These are phyloP conservation scores for Monosporozyma solicola DNA, from an alignment of 805 yeast species.

Conservation along the genomic window DNA sequence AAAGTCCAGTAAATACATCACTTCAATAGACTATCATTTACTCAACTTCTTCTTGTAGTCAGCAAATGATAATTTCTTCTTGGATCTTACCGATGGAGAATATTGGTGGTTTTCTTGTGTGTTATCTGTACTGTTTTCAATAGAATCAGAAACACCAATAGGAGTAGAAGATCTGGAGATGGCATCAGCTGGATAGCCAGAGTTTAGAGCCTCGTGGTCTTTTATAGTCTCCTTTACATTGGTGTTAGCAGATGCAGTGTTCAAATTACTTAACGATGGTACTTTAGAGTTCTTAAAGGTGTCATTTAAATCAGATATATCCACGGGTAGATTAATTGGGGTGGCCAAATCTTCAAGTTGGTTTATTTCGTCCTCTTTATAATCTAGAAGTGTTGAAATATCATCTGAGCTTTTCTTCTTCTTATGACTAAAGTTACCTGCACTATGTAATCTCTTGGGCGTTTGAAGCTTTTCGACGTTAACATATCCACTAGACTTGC, in stretches of 20 bases:
- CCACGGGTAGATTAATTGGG: slow-evolving; percentile 13
- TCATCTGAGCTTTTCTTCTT: neutral
- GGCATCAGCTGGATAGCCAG: neutral
- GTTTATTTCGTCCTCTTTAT: slow-evolving; percentile 18
- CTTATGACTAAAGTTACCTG: neutral
- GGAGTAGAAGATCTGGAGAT: neutral
- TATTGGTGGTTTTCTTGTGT: neutral
- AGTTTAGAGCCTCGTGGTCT: neutral
- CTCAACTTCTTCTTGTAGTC: slow-evolving; percentile 28
- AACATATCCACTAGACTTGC: neutral
- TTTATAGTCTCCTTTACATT: neutral
- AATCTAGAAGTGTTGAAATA: slow-evolving; percentile 6
- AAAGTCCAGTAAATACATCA: no score
- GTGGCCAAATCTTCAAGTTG: slow-evolving; percentile 19
- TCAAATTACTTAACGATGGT: slow-evolving; percentile 9
- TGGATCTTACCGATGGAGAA: slow-evolving; percentile 4
- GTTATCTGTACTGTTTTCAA: neutral
- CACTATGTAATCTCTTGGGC: neutral
- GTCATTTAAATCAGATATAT: neutral
- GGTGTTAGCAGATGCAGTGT: slow-evolving; percentile 1
- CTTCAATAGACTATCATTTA: slow-evolving; percentile 2
- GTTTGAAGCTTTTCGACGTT: neutral
- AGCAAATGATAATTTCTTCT: slow-evolving; percentile 31
- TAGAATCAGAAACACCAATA: neutral
- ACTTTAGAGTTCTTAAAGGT: slow-evolving; percentile 4